Conservation (phyloP, 2,329 filamentous ascomycete genomes). For the Penicillium rolfsii region DNA sequence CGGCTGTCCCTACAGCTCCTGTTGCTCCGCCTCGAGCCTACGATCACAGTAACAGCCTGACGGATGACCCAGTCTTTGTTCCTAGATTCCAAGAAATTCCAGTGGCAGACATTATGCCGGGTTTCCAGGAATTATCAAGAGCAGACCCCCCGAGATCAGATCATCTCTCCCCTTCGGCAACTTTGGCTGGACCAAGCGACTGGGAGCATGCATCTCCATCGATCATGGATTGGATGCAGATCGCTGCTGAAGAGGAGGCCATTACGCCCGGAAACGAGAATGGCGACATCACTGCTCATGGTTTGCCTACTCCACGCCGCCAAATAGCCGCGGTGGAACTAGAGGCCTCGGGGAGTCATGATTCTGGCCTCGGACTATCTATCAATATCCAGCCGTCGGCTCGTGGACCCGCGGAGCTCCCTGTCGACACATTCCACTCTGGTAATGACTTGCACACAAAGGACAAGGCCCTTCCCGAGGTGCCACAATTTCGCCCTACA, state of each 20-base stretch:
- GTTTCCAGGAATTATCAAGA: conserved; percentile 34
- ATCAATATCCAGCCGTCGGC: conserved; percentile 44
- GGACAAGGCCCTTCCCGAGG: conserved; percentile 7
- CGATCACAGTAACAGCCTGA: conserved; percentile 33
- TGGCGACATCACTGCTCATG: conserved; percentile 21
- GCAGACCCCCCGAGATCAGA: conserved; percentile 25
- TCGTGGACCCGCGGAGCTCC: conserved; percentile 11
- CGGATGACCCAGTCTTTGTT: conserved; percentile 43
- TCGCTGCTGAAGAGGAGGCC: conserved; percentile 45
- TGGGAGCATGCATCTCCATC: conserved; percentile 55
- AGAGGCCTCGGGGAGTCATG: conserved; percentile 33
- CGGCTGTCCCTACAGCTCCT: conserved; percentile 27
- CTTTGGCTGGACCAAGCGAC: conserved; percentile 50
- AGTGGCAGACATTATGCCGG: conserved; percentile 35
- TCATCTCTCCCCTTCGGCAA: conserved; percentile 43
- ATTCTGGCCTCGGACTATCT: conserved; percentile 48
- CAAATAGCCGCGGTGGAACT: conserved; percentile 20
- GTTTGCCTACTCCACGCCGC: conserved; percentile 33
- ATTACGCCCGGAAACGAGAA: conserved; percentile 42
- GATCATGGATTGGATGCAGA: conserved; percentile 53
- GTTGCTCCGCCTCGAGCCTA: conserved; percentile 27
- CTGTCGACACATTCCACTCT: background rate
- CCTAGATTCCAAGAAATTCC: conserved; percentile 38
- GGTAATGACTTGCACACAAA: background rate
- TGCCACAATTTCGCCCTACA: conserved; percentile 27